Conservation (phyloP, 495 filamentous ascomycete genomes). For the Xylaria palmicola region DNA sequence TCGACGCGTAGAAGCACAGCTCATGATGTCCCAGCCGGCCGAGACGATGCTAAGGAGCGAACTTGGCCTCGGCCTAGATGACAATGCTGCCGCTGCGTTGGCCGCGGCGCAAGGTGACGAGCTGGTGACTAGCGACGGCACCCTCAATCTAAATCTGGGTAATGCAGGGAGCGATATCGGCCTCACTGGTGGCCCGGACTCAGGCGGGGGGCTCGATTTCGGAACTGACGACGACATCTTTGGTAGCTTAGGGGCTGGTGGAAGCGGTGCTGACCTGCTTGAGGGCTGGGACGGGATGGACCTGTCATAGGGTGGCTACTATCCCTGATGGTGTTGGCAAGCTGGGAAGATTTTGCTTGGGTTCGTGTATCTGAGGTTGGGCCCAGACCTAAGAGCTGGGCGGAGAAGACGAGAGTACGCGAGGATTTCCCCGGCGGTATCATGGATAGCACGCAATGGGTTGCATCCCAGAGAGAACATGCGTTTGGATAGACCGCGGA, state of each 20-base stretch:
- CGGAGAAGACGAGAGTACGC: background rate
- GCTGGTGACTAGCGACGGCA: conserved; percentile 21
- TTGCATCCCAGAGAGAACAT: background rate
- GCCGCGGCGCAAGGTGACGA: conserved; percentile 32
- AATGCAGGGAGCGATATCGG: conserved; percentile 24
- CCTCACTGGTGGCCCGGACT: conserved; percentile 23
- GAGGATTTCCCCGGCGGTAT: background rate
- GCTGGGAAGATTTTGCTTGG: background rate
- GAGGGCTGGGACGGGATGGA: conserved; percentile 27
- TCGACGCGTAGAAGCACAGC: conserved; percentile 67
- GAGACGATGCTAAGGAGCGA: conserved; percentile 34
- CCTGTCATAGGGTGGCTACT: conserved; percentile 15
- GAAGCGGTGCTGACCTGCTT: conserved; percentile 19
- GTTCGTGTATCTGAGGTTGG: too few species aligned
- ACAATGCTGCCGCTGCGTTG: conserved; percentile 30
- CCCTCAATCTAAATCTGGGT: conserved; percentile 24
- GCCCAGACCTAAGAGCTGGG: background rate
- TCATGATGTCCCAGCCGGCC: conserved; percentile 34
- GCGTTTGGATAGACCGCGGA: background rate
- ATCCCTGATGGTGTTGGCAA: background rate
- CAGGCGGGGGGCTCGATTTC: conserved; percentile 24
- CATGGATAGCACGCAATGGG: too few species aligned
- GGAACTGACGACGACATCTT: conserved; percentile 28
- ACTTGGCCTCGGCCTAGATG: conserved; percentile 25
- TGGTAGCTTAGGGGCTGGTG: conserved; percentile 17